Base-by-base conservation (phyloP, 2,329 filamentous ascomycete genomes). In the Botrytis porri region DNA sequence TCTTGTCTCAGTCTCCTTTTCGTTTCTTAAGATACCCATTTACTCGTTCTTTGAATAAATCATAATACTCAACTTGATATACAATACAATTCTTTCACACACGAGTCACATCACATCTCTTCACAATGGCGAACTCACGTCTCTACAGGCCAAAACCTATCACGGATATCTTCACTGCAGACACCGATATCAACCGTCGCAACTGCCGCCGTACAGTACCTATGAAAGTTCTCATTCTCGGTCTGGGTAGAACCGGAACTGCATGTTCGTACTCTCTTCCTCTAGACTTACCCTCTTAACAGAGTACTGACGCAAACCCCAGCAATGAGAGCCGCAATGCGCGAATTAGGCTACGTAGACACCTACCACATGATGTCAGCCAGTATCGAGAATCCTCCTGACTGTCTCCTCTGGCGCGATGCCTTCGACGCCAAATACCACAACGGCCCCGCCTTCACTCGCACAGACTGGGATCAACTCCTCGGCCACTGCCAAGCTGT, bases 361-460 rank as follows among this genome's bases (percentile, higher is more conserved):
- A 90, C 88, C 74, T 92, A 93, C 85, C 91, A 93, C 84, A 92
- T 92, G 89, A 90, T 91, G 88, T 90, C 86, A 78, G 88, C 87
- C 76, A 89, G 87, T 74, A 88, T 91, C 74, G 89, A 92, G 82
- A 92, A 91, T 82, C 88, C 88, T 18, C 88, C 87, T 37, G 90
- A 92, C 78, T 88, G 87, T 71, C 83, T 91, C 60, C 70, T 92
- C 83, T 93, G 91, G 91, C 88, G 89, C 82, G 89, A 92, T 75
- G 90, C 90, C 41, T 85, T 93, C 72, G 83, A 84, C 29, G 88
- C 89, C 76, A 89, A 89, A 79, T 89, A 85, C 81, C 86, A 90
- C 76, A 87, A 87, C 45, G 88, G 89, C 71, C 84, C 85, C 74
- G 79, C 83, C 14, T 92, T 92, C 76, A 88, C 87, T 35, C 87